Base-by-base conservation (phyloP, 116 monocot species). In the Zostera marina region DNA sequence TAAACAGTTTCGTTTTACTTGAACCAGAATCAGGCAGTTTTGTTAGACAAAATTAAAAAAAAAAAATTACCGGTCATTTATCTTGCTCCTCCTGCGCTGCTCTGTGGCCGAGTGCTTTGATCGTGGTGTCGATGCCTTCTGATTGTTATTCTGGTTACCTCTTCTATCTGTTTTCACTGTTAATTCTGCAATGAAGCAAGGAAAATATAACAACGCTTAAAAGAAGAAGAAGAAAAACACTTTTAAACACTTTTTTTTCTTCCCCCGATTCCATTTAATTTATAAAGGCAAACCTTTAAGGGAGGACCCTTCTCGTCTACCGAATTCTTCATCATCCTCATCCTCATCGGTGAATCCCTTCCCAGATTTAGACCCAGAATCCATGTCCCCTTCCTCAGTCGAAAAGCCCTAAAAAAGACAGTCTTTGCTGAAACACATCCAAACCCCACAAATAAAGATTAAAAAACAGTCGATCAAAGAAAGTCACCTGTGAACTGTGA, bases 61-160 rank as follows among this genome's bases (percentile, higher is more conserved):
- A 11, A 11, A 11, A 7, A 8, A 64, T 49, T 55, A 60, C 88
- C 88, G 77, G 56, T 90, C 90, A 63, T 90, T 90, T 45, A 90
- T 90, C 61, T 90, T 90, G 72, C 84, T 85, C 68, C 90, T 73
- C 43, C 90, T 62, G 22, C 85, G 75, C 67, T 90, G 90, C 73
- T 90, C 90, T 0, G 84, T 84, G 23, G 84, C 90, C 7, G 90
- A 90, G 53, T 90, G 90, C 74, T 90, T 90, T 2, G 85, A 90
- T 53, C 85, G 61, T 4, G 90, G 90, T 14, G 85, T 81, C 46
- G 61, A 60, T 13, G 76, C 64, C 66, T 66, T 72, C 67, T 79
- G 78, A 61, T 90, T 64, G 42, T 54, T 51, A 43, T 61, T 60
- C 48, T 42, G 61, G 42, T 44, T 51, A 53, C 64, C 67, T 41